These are phyloP conservation scores for Citrus mangshanensis DNA, from an alignment of 345 rosid species.

Conservation along the genomic window DNA sequence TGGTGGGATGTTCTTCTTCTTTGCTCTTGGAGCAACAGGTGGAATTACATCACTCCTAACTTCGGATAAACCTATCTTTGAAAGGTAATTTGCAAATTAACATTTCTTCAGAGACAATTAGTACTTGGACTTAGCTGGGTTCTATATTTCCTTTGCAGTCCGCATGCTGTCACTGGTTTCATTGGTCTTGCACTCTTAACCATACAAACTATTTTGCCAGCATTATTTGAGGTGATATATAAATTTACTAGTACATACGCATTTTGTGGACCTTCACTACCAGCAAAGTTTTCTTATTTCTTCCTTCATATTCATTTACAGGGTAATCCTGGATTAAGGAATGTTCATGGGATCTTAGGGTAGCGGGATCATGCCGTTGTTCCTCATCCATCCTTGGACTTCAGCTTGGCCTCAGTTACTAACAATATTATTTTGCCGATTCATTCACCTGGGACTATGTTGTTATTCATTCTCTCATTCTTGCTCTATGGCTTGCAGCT, in stretches of 20 bases:
- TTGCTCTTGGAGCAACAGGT: constrained; percentile 91
- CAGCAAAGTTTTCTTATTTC: background rate
- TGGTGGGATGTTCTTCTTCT: constrained; percentile 93
- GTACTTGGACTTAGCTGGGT: background rate
- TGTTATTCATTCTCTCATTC: background rate
- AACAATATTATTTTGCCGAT: background rate
- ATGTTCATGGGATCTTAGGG: constrained; percentile 84
- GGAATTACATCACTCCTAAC: constrained; percentile 84
- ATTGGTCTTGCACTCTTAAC: constrained; percentile 78
- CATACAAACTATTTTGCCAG: constrained; percentile 65
- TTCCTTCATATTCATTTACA: constrained; percentile 22
- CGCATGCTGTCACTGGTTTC: constrained; percentile 82
- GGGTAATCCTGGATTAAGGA: constrained; percentile 82
- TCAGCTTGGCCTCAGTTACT: constrained; percentile 84
- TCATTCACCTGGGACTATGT: background rate
- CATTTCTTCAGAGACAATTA: background rate
- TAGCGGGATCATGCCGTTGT: constrained; percentile 87
- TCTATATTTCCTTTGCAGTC: constrained; percentile 40
- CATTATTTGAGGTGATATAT: constrained; percentile 70
- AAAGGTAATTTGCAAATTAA: constrained; percentile 40
- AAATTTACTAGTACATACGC: background rate
- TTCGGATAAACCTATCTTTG: constrained; percentile 74
- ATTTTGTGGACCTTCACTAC: background rate
- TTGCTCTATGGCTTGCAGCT: background rate
- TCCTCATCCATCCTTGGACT: constrained; percentile 81